Base-by-base conservation (phyloP, 2,329 filamentous ascomycete species). In the Trichophyton equinum region DNA sequence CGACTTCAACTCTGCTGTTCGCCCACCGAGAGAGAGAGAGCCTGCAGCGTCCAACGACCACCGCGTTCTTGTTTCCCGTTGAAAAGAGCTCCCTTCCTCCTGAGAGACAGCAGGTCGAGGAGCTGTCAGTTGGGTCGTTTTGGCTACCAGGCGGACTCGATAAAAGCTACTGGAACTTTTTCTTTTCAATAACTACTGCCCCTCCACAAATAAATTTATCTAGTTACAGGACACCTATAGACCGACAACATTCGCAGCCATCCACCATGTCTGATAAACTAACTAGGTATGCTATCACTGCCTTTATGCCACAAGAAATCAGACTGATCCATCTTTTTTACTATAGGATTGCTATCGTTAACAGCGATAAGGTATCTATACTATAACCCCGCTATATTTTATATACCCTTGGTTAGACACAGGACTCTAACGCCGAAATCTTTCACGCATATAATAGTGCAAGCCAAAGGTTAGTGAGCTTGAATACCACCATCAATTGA, bases 261-360 rank as follows among this genome's bases (percentile, higher is more conserved):
- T 51, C 40, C 77, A 82, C 70, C 72, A 96, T 96, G 91, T 82
- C 89, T 74, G 91, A 96, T 82, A 96, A 88, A 79, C 85, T 96
- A 71, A 97, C 92, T 70, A 89, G 91, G 91, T 96, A 85, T 69
- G 85, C 55, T 36, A 27, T 38, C 13, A 18, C 20, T 7, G n/a
- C 20, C 13, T 30, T 30, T 30, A 11, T 46, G 1, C 57, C 20
- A 15, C 22, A 18, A 44, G 40, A 36, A 44, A n/a, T 18, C 58
- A 57, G 61, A 63, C 64, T 68, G 38, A 67, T 36, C 7, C n/a
- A 59, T 62, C 22, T 27, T 58, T 58, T 61, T 60, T 38, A 63
- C 56, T 56, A 11, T 72, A 95, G 94, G 88, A 91, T 99, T 79
- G 94, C 94, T 72, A 99, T 99, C 80, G 89, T 99, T 81, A 97